Percentiles rank a stretch among this genome's conserved stretches.
Evolutionary conservation across 768 basidiomycete species (phyloP).

Genomic region (Boletellus sp.): DNA sequence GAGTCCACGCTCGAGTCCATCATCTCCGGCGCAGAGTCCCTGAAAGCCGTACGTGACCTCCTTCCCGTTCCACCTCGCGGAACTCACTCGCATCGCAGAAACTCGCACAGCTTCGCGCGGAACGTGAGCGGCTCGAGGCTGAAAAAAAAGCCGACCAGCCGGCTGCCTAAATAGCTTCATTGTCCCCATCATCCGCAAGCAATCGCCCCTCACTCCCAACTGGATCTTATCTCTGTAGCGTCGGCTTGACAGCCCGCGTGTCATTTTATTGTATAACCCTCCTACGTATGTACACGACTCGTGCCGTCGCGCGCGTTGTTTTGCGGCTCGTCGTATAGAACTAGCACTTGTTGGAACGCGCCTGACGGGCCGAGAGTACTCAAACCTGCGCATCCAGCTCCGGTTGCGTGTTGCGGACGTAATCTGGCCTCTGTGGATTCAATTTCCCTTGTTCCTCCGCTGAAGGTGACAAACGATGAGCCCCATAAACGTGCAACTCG

Average conservation of each 20-base stretch:
- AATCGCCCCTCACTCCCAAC: slow-evolving; percentile 22
- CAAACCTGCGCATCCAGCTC: slow-evolving; percentile 15
- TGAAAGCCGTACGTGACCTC: slow-evolving; percentile 51
- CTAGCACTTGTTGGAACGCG: not conserved
- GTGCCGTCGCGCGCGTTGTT: not conserved
- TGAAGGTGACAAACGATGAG: slow-evolving; percentile 27
- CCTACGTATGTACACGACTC: not conserved
- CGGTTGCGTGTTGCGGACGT: slow-evolving; percentile 39
- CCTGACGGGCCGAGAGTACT: not conserved
- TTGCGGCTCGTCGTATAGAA: not conserved
- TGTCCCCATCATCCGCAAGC: slow-evolving; percentile 15
- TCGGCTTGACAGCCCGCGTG: not conserved
- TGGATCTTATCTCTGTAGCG: slow-evolving; percentile 29
- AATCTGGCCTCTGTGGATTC: slow-evolving; percentile 55
- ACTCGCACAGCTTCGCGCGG: slow-evolving; percentile 24
- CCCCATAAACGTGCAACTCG: not conserved
- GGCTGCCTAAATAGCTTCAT: slow-evolving; percentile 26
- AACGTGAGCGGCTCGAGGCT: slow-evolving; percentile 41
- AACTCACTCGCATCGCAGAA: slow-evolving; percentile 27
- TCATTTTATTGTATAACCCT: not conserved
- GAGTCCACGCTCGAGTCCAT: slow-evolving; percentile 66
- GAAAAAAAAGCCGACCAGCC: slow-evolving; percentile 36
- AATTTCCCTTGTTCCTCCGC: slow-evolving; percentile 72
- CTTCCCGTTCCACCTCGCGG: not conserved
- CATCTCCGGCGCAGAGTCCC: slow-evolving; percentile 49